These are phyloP conservation scores for Spinellus fusiger DNA, from an alignment of 192 early-diverging fungal genomes.

Conservation along the genomic window DNA sequence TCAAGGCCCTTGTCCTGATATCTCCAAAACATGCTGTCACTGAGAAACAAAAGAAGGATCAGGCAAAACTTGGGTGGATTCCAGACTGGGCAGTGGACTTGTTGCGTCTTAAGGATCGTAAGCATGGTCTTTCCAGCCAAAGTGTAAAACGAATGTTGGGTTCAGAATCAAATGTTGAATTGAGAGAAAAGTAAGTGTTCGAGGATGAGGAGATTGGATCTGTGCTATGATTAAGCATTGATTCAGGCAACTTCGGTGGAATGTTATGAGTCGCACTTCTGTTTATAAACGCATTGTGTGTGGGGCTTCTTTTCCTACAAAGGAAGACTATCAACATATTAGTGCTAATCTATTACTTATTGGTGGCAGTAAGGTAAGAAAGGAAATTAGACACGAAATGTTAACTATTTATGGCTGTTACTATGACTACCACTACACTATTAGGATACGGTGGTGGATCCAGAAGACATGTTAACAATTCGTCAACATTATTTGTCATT, in stretches of 20 bases:
- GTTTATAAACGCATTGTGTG: conserved; percentile 39
- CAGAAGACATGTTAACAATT: conserved; percentile 35
- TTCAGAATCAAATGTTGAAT: conserved; percentile 20
- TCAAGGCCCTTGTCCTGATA: conserved; percentile 49
- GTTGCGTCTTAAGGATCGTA: conserved; percentile 38
- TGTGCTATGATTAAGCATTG: not conserved
- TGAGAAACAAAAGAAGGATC: conserved; percentile 26
- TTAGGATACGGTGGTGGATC: conserved; percentile 37
- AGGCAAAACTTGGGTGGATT: conserved; percentile 26
- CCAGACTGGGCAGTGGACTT: conserved; percentile 44
- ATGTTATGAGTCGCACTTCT: conserved; percentile 38
- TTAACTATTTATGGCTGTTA: not conserved
- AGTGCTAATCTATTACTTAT: conserved; percentile 38
- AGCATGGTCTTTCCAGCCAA: conserved; percentile 37
- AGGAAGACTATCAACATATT: conserved; percentile 30
- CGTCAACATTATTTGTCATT: conserved; percentile 29
- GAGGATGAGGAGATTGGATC: not conserved
- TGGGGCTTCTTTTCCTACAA: conserved; percentile 32
- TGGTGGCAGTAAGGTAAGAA: conserved; percentile 40
- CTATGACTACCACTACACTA: not conserved
- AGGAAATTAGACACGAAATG: too few relatives aligned
- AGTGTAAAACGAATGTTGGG: conserved; percentile 44
- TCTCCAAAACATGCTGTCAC: conserved; percentile 40
- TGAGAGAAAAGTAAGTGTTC: conserved; percentile 18
- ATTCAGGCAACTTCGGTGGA: conserved; percentile 44